Evolutionary conservation across 495 filamentous ascomycete genomes (phyloP).

Genomic region (Aspergillus bridgeri): DNA sequence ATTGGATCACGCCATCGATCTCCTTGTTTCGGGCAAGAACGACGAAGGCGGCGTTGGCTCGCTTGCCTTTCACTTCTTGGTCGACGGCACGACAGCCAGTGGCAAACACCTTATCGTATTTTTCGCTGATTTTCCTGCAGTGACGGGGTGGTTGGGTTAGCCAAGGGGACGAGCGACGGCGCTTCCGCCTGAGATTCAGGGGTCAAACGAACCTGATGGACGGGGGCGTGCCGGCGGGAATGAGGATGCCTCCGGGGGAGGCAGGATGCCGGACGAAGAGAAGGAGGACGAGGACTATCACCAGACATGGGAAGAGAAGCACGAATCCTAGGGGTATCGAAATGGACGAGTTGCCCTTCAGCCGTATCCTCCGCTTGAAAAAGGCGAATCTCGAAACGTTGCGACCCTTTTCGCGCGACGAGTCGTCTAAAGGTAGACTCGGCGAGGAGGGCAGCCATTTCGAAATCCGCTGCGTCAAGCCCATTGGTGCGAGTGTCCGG

Average conservation of each 20-base stretch:
- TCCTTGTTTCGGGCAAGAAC: constrained; percentile 97
- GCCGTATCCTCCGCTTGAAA: constrained; percentile 80
- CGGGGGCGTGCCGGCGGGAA: constrained; percentile 87
- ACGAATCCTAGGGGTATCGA: constrained; percentile 93
- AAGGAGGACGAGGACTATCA: constrained; percentile 84
- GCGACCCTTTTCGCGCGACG: constrained; percentile 51
- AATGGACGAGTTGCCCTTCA: constrained; percentile 91
- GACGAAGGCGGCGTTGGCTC: constrained; percentile 93
- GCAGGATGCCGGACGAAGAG: constrained; percentile 88
- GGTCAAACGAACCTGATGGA: constrained; percentile 70
- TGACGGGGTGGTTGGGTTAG: constrained; percentile 10
- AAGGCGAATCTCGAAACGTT: constrained; percentile 67
- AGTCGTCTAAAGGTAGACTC: constrained; percentile 58
- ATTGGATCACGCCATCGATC: constrained; percentile 91
- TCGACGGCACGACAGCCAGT: constrained; percentile 76
- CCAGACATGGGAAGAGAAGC: constrained; percentile 86
- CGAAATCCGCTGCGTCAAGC: constrained; percentile 58
- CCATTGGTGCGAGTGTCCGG: constrained; percentile 46
- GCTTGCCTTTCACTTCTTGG: constrained; percentile 54
- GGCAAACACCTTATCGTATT: constrained; percentile 93
- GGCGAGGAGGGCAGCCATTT: constrained; percentile 63
- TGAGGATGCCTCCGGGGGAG: constrained; percentile 75
- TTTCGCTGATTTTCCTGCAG: constrained; percentile 90
- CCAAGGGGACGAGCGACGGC: neutral
- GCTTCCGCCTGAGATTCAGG: neutral